Base-by-base conservation (phyloP, 768 basidiomycete species). In the Amanita pseudoporphyria region DNA sequence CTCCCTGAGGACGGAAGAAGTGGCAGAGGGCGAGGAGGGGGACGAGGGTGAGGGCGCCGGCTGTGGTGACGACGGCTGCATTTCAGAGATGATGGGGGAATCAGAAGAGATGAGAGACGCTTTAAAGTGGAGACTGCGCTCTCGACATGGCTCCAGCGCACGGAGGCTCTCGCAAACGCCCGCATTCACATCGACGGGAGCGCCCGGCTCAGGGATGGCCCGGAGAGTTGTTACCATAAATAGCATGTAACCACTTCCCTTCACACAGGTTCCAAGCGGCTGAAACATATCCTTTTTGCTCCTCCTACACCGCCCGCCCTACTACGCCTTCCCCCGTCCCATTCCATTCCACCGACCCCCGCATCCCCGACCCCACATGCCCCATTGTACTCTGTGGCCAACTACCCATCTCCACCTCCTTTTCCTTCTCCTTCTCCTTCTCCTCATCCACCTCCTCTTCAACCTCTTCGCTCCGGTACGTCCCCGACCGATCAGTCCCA, bases 1-100 rank as follows among this genome's bases (percentile, higher is more conserved):
- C 58, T 91, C 87, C 65, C 87, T 90, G 51, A 85, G 70, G 2
- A 80, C 71, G 7, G 73, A 75, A 22, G 73, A 66, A 0, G 77
- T 58, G 0, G 74, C 56, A 6, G 66, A 58, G 1, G 61, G 37
- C 35, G 73, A 24, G 6, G 66, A 58, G 1, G 61, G 37, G 30
- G 73, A 24, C 26, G 38, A 9, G 5, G 42, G 12, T 24, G 30
- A 16, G 35, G 41, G n/a, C 28, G 21, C 13, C 24, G n/a, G 5
- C 16, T 21, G 13, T n/a, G n/a, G n/a, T n/a, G n/a, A n/a, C n/a
- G n/a, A n/a, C n/a, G n/a, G n/a, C n/a, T n/a, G n/a, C n/a, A n/a
- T n/a, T n/a, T n/a, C n/a, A 28, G 26, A 4, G 26, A 7, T 28
- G 7, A 18, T 19, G 38, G 38, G 18, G 38, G n/a, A 18, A 21